phyloP scores from a whole-genome alignment of 352 stramenopile species.

The Globisporangium abappressorium region DNA sequence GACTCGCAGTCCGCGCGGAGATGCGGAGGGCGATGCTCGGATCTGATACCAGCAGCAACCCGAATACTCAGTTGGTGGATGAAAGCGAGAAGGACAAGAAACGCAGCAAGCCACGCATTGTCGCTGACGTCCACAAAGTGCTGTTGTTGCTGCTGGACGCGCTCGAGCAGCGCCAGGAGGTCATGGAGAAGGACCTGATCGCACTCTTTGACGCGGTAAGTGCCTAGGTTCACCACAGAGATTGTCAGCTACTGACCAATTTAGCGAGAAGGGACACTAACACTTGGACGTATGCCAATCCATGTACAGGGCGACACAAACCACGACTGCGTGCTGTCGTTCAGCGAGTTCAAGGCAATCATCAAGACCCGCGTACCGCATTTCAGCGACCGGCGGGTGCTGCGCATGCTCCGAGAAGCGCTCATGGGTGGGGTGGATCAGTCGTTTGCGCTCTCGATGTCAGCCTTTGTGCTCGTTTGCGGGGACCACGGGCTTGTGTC shows the following conservation, averaged over 20 bases:
- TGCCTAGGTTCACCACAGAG: not conserved
- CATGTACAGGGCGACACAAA: constrained; percentile 48
- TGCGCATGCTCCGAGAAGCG: constrained; percentile 78
- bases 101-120: constrained; percentile 35
- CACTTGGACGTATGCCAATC: not conserved
- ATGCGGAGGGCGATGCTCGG: constrained; percentile 68
- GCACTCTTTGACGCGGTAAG: constrained; percentile 40
- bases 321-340: constrained; percentile 63
- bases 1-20: constrained; percentile 61
- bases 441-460: constrained; percentile 72
- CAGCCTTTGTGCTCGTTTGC: constrained; percentile 66
- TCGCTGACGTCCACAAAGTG: constrained; percentile 57
- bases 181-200: constrained; percentile 52
- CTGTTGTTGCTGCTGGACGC: constrained; percentile 53
- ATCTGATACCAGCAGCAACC: not conserved
- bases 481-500: constrained; percentile 69
- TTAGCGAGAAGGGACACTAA: not conserved
- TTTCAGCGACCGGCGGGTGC: constrained; percentile 65
- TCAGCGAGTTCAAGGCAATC: constrained; percentile 68
- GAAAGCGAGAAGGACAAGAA: constrained; percentile 13
- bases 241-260: too few species aligned
- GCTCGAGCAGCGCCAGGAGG: constrained; percentile 50
- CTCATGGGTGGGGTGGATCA: constrained; percentile 60
- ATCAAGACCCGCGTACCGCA: constrained; percentile 48
- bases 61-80: not conserved